These are phyloP conservation scores for Acanthamoeba sp. DNA, from an alignment of 208 protist species.

Conservation along the genomic window DNA sequence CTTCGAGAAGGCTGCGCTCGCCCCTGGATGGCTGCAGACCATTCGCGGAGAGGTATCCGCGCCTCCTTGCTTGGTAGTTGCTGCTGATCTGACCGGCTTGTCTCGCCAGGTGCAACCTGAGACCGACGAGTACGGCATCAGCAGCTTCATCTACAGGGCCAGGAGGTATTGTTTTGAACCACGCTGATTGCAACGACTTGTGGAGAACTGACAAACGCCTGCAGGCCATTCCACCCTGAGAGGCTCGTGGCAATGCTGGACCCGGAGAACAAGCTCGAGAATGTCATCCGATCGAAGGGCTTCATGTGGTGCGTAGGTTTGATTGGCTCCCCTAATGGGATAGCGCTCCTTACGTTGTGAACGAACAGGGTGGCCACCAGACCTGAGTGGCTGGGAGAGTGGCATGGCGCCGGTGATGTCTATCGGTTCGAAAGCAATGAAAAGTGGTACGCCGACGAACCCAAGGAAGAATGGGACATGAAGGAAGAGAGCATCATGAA, in stretches of 20 bases:
- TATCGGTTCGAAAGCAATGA: slow-evolving; percentile 75
- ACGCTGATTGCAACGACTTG: too few relatives aligned
- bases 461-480: slow-evolving; percentile 75
- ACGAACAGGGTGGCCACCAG: slow-evolving; percentile 32
- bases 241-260: slow-evolving; percentile 78
- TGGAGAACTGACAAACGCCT: too few relatives aligned
- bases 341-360: not conserved
- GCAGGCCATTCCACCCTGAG: slow-evolving; percentile 87
- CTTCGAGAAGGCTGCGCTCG: slow-evolving; percentile 83
- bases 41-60: slow-evolving; percentile 64
- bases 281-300: slow-evolving; percentile 87
- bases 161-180: slow-evolving; percentile 19
- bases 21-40: slow-evolving; percentile 69
- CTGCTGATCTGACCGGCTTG: too few relatives aligned
- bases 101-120: slow-evolving; percentile 87
- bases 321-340: too few relatives aligned
- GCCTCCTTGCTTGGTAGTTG: too few relatives aligned
- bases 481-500: slow-evolving; percentile 52
- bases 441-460: slow-evolving; percentile 79
- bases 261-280: slow-evolving; percentile 24
- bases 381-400: slow-evolving; percentile 51
- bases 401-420: slow-evolving; percentile 58
- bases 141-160: slow-evolving; percentile 85
- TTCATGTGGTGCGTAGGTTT: slow-evolving; percentile 88
- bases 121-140: slow-evolving; percentile 89